Conservation (phyloP, 2,329 filamentous ascomycete genomes). For the Tetracladium maxilliforme region DNA sequence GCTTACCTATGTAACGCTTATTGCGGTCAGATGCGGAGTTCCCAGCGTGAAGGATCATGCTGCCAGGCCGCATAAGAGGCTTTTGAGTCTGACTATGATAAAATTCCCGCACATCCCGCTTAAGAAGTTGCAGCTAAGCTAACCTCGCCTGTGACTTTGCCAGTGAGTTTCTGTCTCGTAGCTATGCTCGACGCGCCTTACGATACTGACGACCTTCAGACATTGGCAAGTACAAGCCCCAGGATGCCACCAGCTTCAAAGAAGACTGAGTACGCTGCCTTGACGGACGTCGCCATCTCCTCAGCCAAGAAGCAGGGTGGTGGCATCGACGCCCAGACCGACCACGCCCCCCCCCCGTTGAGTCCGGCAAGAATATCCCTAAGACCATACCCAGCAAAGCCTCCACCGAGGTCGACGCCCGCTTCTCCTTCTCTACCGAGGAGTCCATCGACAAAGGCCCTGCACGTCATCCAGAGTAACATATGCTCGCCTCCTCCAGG, state of each 20-base stretch:
- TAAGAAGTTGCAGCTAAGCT: too few species aligned
- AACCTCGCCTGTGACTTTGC: too few species aligned
- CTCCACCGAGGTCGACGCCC: conserved; percentile 94
- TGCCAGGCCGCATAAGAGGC: too few species aligned
- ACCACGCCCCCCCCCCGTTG: conserved; percentile 85
- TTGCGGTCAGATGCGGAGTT: too few species aligned
- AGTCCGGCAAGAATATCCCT: conserved; percentile 97
- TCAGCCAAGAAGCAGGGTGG: conserved; percentile 70
- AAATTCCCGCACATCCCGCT: too few species aligned
- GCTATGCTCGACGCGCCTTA: too few species aligned
- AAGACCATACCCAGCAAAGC: conserved; percentile 96
- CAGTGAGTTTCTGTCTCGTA: too few species aligned
- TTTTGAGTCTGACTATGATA: too few species aligned
- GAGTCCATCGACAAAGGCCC: conserved; percentile 86
- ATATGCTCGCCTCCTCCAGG: conserved; percentile 63
- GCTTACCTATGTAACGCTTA: too few species aligned
- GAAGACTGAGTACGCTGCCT: conserved; percentile 87
- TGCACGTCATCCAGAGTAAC: conserved; percentile 94
- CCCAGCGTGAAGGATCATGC: too few species aligned
- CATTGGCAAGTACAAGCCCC: conserved; percentile 99
- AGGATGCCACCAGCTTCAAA: conserved; percentile 99
- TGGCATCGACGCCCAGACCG: conserved; percentile 72
- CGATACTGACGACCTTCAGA: too few species aligned
- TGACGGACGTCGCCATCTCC: conserved; percentile 74
- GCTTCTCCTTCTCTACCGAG: conserved; percentile 90